Percentiles rank a stretch among this genome's conserved stretches.
These are phyloP conservation scores for Elsinoe perseae DNA, from an alignment of 2,329 filamentous ascomycete species.

Conservation along the genomic window DNA sequence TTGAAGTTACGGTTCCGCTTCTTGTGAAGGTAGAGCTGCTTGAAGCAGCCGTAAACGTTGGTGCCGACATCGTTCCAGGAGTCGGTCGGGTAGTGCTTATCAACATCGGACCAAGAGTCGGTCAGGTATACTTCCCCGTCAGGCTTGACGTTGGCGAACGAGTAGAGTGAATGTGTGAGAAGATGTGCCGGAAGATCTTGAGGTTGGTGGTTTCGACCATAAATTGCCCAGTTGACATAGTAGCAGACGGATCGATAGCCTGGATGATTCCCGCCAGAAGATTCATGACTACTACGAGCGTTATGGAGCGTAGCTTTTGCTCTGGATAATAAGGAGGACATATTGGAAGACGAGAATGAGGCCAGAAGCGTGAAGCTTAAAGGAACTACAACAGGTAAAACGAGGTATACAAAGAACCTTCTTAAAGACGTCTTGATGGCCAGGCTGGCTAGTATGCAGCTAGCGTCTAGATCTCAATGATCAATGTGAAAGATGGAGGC, in stretches of 20 bases:
- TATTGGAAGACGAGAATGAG: not conserved
- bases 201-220: slow-evolving; percentile 75
- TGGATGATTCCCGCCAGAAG: not conserved
- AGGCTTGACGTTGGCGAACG: slow-evolving; percentile 77
- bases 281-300: not conserved
- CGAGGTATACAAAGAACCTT: not conserved
- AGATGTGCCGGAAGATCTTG: slow-evolving; percentile 73
- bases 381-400: not conserved
- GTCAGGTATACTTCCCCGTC: slow-evolving; percentile 73
- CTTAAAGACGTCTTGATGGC: not conserved
- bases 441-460: not conserved
- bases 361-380: not conserved
- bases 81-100: slow-evolving; percentile 63
- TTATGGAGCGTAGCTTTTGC: not conserved
- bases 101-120: slow-evolving; percentile 59
- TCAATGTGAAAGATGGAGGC: not conserved
- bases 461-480: not conserved
- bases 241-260: slow-evolving; percentile 60
- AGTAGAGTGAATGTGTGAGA: slow-evolving; percentile 82
- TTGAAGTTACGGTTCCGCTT: slow-evolving; percentile 69
- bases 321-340: not conserved
- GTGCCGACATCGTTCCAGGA: slow-evolving; percentile 57
- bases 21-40: slow-evolving; percentile 70
- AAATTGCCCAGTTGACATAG: slow-evolving; percentile 77
- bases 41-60: slow-evolving; percentile 70